Evolutionary conservation across 2,329 filamentous ascomycete genomes (phyloP).

Genomic region (Claviceps sp.): DNA sequence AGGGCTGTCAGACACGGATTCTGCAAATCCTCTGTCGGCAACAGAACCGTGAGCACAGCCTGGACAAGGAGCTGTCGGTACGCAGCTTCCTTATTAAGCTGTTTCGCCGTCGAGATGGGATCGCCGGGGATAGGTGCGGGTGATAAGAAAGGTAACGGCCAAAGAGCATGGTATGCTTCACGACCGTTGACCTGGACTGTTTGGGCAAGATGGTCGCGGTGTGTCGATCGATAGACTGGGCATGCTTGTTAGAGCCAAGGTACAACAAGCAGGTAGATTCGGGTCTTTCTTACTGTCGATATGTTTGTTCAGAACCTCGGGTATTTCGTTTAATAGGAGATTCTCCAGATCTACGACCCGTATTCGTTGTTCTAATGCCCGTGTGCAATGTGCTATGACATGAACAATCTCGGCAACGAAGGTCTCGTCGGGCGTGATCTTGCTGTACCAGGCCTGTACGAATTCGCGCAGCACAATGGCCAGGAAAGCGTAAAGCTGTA

Average conservation of each 20-base stretch:
- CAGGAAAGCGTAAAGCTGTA: constrained; percentile 85
- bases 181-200: constrained; percentile 50
- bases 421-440: constrained; percentile 78
- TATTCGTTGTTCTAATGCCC: constrained; percentile 74
- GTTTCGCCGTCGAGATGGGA: constrained; percentile 38
- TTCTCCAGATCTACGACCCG: constrained; percentile 72
- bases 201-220: constrained; percentile 40
- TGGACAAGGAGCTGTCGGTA: constrained; percentile 86
- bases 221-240: constrained; percentile 60
- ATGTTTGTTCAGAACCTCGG: constrained; percentile 68
- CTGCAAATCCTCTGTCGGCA: constrained; percentile 85
- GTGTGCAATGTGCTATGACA: constrained; percentile 83
- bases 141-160: constrained; percentile 66
- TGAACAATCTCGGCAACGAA: constrained; percentile 83
- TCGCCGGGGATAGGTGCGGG: constrained; percentile 53
- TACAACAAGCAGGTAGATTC: not conserved
- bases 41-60: constrained; percentile 64
- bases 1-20: constrained; percentile 75
- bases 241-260: constrained; percentile 1
- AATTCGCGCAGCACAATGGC: constrained; percentile 83
- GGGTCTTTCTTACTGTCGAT: constrained; percentile 48
- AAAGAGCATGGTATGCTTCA: constrained; percentile 70
- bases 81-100: constrained; percentile 62
- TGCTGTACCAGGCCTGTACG: constrained; percentile 84
- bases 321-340: constrained; percentile 76